Conservation (phyloP, 495 filamentous ascomycete genomes). For the Aspergillus asperescens region DNA sequence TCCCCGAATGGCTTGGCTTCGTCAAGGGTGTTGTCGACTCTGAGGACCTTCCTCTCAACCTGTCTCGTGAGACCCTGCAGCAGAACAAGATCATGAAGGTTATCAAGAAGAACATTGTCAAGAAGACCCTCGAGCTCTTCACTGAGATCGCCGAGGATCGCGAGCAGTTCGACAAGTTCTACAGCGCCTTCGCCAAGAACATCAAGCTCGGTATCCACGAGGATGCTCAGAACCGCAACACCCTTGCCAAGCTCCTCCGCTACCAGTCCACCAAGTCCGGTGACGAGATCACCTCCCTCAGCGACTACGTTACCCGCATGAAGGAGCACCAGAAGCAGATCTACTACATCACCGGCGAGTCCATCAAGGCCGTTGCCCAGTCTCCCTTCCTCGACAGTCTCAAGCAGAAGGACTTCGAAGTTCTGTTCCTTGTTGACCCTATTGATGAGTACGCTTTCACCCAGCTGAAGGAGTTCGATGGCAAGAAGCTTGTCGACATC, state of each 20-base stretch:
- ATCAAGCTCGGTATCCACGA: conserved; percentile 99
- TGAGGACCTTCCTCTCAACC: conserved; percentile 96
- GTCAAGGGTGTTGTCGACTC: conserved; percentile 99
- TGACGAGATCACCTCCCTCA: conserved; percentile 88
- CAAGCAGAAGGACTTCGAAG: conserved; percentile 99
- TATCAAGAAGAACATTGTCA: conserved; percentile 99
- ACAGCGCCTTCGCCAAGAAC: conserved; percentile 99
- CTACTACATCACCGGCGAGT: conserved; percentile 99
- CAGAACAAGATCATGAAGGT: conserved; percentile 99
- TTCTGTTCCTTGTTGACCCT: conserved; percentile 97
- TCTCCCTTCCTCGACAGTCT: conserved; percentile 98
- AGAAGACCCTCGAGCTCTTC: conserved; percentile 99
- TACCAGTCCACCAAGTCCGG: conserved; percentile 98
- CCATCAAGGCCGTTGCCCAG: conserved; percentile 93
- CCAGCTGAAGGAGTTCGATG: conserved; percentile 99
- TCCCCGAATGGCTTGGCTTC: conserved; percentile 98
- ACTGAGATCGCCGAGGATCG: conserved; percentile 97
- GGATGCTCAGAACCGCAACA: conserved; percentile 92
- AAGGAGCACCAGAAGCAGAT: conserved; percentile 99
- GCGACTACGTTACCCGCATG: conserved; percentile 98
- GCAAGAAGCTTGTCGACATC: conserved; percentile 99
- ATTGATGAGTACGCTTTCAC: conserved; percentile 99
- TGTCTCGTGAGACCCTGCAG: conserved; percentile 99
- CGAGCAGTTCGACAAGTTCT: conserved; percentile 99
- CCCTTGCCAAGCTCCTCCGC: conserved; percentile 95